phyloP scores from a whole-genome alignment of 805 yeast genomes.

The Tetrapisispora fleetii region DNA sequence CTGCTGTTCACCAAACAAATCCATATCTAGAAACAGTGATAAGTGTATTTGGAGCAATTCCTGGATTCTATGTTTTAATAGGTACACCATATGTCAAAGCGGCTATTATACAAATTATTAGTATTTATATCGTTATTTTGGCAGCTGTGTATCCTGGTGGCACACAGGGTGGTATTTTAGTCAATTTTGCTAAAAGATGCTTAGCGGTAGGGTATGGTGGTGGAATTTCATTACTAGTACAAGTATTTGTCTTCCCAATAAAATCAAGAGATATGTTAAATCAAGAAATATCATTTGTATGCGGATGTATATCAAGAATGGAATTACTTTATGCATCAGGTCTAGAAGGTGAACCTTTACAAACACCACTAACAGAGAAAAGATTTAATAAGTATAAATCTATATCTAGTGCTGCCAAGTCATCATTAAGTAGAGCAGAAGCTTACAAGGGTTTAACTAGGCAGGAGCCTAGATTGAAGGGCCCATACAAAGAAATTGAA shows the following conservation, averaged over 20 bases:
- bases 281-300: constrained; percentile 33
- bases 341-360: constrained; percentile 29
- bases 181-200: constrained; percentile 41
- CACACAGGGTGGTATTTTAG: constrained; percentile 31
- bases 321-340: constrained; percentile 33
- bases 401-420: constrained; percentile 31
- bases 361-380: constrained; percentile 22
- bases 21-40: constrained; percentile 36
- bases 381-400: constrained; percentile 27
- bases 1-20: constrained; percentile 34
- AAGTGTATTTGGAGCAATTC: constrained; percentile 35
- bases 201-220: constrained; percentile 44
- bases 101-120: constrained; percentile 40
- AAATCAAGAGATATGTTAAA: constrained; percentile 38
- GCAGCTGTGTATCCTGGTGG: constrained; percentile 35
- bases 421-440: constrained; percentile 33
- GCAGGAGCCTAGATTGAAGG: constrained; percentile 42
- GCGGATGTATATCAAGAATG: constrained; percentile 34
- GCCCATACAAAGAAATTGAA: constrained; percentile 33
- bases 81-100: constrained; percentile 43
- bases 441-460: constrained; percentile 33
- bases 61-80: constrained; percentile 37
- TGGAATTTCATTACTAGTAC: constrained; percentile 37
- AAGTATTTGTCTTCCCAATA: constrained; percentile 37
- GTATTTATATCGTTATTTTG: constrained; percentile 38